phyloP scores from a whole-genome alignment of 306 rosid species.

The Pueraria montana region DNA sequence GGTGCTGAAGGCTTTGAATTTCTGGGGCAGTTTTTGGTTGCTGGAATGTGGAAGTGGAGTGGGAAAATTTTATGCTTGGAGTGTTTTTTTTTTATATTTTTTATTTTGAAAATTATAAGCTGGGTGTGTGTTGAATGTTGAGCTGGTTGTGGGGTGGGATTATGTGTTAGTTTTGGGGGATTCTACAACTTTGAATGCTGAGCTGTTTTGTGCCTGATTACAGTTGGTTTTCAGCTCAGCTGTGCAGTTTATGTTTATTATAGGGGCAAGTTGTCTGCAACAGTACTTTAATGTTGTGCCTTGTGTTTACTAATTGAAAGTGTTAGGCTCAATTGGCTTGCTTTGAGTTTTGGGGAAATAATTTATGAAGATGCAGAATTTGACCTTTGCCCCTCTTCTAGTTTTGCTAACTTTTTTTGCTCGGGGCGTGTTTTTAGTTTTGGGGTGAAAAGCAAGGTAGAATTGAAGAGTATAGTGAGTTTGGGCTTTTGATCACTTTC shows the following conservation, averaged over 20 bases:
- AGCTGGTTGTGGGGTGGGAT: conserved; percentile 34
- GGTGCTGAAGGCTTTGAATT: not conserved
- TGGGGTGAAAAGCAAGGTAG: conserved; percentile 22
- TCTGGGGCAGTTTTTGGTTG: conserved; percentile 34
- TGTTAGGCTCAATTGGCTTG: conserved; percentile 24
- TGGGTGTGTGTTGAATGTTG: conserved; percentile 12
- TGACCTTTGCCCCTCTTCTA: not conserved
- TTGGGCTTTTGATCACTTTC: conserved; percentile 31
- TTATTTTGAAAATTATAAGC: not conserved
- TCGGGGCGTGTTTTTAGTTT: conserved; percentile 11
- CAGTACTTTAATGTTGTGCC: conserved; percentile 20
- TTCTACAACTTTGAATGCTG: not conserved
- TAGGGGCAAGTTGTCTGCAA: conserved; percentile 30
- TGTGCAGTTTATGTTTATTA: conserved; percentile 14
- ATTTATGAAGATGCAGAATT: conserved; percentile 21
- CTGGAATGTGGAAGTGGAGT: conserved; percentile 34
- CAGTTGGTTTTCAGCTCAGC: conserved; percentile 30
- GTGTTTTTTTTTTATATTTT: not conserved
- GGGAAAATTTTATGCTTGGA: not conserved
- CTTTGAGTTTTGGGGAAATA: conserved; percentile 26
- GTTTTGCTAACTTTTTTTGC: conserved; percentile 20
- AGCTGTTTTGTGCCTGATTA: conserved; percentile 18
- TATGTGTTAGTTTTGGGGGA: conserved; percentile 26
- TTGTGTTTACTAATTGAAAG: conserved; percentile 13
- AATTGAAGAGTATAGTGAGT: not conserved